Evolutionary conservation across 2,329 filamentous ascomycete genomes (phyloP), one percentile per base, ranked within the genome.

Genomic region (Colletotrichum sp.): DNA sequence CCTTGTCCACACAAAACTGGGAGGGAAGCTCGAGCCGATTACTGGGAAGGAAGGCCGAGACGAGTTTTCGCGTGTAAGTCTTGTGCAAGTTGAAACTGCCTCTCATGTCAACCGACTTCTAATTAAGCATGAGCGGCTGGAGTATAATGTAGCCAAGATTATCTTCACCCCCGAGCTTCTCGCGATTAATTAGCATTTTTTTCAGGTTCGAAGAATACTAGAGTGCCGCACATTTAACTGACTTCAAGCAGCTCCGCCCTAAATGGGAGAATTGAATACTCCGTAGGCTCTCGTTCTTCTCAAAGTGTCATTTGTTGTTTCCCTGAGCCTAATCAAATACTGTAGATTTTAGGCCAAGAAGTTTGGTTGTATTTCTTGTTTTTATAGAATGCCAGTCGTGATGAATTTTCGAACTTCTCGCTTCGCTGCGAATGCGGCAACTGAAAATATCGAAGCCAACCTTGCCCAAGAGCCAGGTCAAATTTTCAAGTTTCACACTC

Each of bases 41-140:
- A 8, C 21, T 70, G 62, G 60, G 60, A 65, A 34, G 59, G 72
- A 74, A 74, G 39, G 59, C 44, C 72, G 72, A 71, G 49, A 39
- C 72, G 72, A 70, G 44, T 16, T 36, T 39, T 21, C 60, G 21
- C 21, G 24, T 28, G 28, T 49, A 49, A 49, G 44, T 49, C 44
- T 13, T 12, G 28, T 21, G 59, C 28, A 34, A 18, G 59, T 62
- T 24, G 26, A 62, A 1, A 34, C 16, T 32, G 24, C 59, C 32
- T 13, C 59, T 26, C 28, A 44, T 44, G 39, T 18, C 18, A 44
- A 44, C 39, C 39, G 18, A 44, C 39, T 44, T 44, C 39, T 18
- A 44, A 44, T n/a, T n/a, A n/a, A 44, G 39, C 8, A 44, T 44
- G 39, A 10, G 39, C 39, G 39, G 39, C 39, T 44, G 39, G 39